These are phyloP conservation scores for Leccinum disarticulatum DNA, from an alignment of 768 basidiomycete species.

Conservation along the genomic window DNA sequence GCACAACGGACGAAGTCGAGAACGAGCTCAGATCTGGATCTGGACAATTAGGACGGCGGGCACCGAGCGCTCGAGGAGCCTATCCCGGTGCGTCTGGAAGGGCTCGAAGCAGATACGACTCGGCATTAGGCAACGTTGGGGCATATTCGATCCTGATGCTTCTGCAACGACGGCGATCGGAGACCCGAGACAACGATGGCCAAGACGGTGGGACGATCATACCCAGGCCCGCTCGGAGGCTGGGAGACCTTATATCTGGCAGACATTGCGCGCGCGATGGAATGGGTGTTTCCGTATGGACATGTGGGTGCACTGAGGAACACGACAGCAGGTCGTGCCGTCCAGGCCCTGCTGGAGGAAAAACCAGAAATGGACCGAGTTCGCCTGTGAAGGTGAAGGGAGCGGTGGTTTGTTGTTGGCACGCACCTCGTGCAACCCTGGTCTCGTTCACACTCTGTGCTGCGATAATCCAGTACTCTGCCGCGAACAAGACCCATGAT, in stretches of 20 bases:
- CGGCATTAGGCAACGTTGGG: slow-evolving; percentile 11
- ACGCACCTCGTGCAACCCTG: slow-evolving; percentile 22
- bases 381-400: slow-evolving; percentile 11
- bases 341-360: not conserved
- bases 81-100: slow-evolving; percentile 28
- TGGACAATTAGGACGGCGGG: slow-evolving; percentile 1
- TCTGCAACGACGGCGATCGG: slow-evolving; percentile 1
- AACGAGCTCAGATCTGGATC: not conserved
- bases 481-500: too few species aligned
- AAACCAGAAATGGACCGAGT: not conserved
- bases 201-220: not conserved
- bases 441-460: slow-evolving; percentile 31
- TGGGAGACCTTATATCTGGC: slow-evolving; percentile 7
- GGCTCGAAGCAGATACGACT: slow-evolving; percentile 24
- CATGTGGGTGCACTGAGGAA: too few species aligned
- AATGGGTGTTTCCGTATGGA: slow-evolving; percentile 23
- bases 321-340: too few species aligned
- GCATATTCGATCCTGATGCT: not conserved
- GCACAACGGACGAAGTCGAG: not conserved
- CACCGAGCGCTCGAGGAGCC: slow-evolving; percentile 24
- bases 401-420: not conserved
- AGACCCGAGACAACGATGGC: not conserved
- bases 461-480: not conserved
- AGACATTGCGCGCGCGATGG: slow-evolving; percentile 18
- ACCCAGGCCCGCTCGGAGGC: not conserved